Percentiles rank a stretch among this genome's conserved stretches.
phyloP scores from a whole-genome alignment of 2,329 filamentous ascomycete species.

The Coniochaeta sp. region DNA sequence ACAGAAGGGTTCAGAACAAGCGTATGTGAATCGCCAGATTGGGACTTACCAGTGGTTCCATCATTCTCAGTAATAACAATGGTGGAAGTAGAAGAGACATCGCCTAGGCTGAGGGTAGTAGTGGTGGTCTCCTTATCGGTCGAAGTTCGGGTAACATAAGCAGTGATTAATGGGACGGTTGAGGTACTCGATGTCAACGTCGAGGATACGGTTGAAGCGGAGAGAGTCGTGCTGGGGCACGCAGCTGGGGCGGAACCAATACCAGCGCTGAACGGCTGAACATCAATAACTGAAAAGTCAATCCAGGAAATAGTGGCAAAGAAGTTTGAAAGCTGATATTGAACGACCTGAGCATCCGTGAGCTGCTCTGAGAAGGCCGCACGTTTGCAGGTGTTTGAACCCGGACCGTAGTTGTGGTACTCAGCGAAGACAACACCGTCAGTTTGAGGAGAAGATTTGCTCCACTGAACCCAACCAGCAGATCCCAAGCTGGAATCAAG shows the following conservation, averaged over 20 bases:
- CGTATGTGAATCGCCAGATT: neutral
- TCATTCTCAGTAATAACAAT: constrained; percentile 10
- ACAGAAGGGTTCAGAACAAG: neutral
- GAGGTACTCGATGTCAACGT: neutral
- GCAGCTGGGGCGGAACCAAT: constrained; percentile 7
- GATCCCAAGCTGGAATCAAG: constrained; percentile 37
- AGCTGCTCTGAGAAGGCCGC: constrained; percentile 26
- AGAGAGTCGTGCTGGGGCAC: constrained; percentile 12
- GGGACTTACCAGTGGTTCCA: neutral
- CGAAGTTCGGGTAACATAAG: constrained; percentile 14
- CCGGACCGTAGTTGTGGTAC: constrained; percentile 39
- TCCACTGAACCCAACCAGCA: constrained; percentile 25
- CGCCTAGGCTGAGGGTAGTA: constrained; percentile 20
- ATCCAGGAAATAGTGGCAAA: constrained; percentile 32
- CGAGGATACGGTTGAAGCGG: constrained; percentile 10
- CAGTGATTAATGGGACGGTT: neutral
- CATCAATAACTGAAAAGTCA: constrained; percentile 28
- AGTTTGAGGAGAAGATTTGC: constrained; percentile 29
- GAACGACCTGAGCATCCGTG: constrained; percentile 25
- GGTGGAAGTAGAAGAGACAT: constrained; percentile 20
- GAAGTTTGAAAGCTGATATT: constrained; percentile 25
- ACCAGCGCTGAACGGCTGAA: constrained; percentile 24
- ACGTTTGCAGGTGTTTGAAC: constrained; percentile 32
- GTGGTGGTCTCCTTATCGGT: constrained; percentile 16
- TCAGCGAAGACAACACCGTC: constrained; percentile 39